A percentile compares a stretch with the other conserved stretches of the same genome.
phyloP scores from a whole-genome alignment of 2,329 filamentous ascomycete species.

The Paecilomyces variotii region DNA sequence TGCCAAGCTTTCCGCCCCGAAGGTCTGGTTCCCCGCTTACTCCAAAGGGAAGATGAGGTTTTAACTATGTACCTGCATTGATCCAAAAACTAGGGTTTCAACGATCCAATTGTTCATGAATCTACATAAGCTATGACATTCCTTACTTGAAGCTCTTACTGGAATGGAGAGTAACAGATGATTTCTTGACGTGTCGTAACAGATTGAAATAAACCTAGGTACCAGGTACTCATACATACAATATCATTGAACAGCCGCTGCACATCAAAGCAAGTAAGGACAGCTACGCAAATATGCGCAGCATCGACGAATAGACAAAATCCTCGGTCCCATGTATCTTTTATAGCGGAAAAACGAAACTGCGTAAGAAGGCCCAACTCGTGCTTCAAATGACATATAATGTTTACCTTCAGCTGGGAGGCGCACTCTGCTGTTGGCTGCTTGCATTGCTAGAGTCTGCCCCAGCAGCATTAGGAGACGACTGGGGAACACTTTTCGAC shows the following conservation, averaged over 20 bases:
- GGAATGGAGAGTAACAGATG: not conserved
- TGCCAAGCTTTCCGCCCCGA: not conserved
- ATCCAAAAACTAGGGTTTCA: not conserved
- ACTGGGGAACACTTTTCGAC: slow-evolving; percentile 25
- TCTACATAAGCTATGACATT: not conserved
- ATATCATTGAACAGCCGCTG: not conserved
- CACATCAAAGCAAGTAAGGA: not conserved
- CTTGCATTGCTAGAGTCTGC: slow-evolving; percentile 13
- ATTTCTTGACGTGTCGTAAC: not conserved
- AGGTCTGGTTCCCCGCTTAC: not conserved
- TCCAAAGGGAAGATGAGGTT: not conserved
- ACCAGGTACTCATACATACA: not conserved
- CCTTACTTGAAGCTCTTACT: not conserved
- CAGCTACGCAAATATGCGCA: not conserved
- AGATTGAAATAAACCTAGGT: not conserved
- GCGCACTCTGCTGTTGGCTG: slow-evolving; percentile 21
- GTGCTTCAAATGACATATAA: not conserved
- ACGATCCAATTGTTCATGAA: not conserved
- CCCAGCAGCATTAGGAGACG: slow-evolving; percentile 13
- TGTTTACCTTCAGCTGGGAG: slow-evolving; percentile 16
- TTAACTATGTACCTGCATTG: not conserved
- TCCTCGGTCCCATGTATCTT: not conserved
- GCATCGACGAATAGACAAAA: not conserved
- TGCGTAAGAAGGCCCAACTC: not conserved
- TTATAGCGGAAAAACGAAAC: not conserved